Evolutionary conservation across 2,329 filamentous ascomycete genomes (phyloP).

Genomic region (Chaetomiaceae sp.): DNA sequence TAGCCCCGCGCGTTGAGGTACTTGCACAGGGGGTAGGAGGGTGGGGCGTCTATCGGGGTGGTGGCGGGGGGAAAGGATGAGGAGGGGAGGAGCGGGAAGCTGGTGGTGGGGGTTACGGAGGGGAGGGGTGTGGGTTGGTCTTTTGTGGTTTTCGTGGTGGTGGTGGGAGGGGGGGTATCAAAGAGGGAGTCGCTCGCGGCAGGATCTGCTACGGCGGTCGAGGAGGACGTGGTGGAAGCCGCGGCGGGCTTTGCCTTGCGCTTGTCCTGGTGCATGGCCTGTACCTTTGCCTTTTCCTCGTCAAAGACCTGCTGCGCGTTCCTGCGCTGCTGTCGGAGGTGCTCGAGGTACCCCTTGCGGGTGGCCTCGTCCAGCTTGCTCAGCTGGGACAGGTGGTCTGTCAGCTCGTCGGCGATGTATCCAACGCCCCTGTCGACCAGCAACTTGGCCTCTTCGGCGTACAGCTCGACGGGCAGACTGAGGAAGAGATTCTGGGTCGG

Average conservation of each 20-base stretch:
- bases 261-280: slow-evolving; percentile 28
- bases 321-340: slow-evolving; percentile 42
- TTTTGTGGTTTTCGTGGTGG: not conserved
- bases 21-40: slow-evolving; percentile 68
- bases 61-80: slow-evolving; percentile 1
- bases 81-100: slow-evolving; percentile 27
- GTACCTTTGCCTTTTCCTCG: slow-evolving; percentile 35
- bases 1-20: slow-evolving; percentile 76
- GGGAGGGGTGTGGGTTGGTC: slow-evolving; percentile 10
- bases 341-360: slow-evolving; percentile 59
- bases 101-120: slow-evolving; percentile 40
- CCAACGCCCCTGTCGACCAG: slow-evolving; percentile 73
- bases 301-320: slow-evolving; percentile 38
- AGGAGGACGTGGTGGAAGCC: slow-evolving; percentile 11
- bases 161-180: slow-evolving; percentile 3
- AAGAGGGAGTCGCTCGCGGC: slow-evolving; percentile 17
- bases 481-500: slow-evolving; percentile 94
- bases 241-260: slow-evolving; percentile 12
- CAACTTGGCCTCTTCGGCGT: slow-evolving; percentile 81
- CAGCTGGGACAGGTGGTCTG: slow-evolving; percentile 63
- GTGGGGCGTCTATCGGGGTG: slow-evolving; percentile 25
- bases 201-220: slow-evolving; percentile 2
- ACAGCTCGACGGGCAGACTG: slow-evolving; percentile 80
- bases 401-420: slow-evolving; percentile 74
- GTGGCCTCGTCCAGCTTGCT: slow-evolving; percentile 52